Base-by-base conservation (phyloP, 495 filamentous ascomycete species). In the Aspergillus taichungensis region DNA sequence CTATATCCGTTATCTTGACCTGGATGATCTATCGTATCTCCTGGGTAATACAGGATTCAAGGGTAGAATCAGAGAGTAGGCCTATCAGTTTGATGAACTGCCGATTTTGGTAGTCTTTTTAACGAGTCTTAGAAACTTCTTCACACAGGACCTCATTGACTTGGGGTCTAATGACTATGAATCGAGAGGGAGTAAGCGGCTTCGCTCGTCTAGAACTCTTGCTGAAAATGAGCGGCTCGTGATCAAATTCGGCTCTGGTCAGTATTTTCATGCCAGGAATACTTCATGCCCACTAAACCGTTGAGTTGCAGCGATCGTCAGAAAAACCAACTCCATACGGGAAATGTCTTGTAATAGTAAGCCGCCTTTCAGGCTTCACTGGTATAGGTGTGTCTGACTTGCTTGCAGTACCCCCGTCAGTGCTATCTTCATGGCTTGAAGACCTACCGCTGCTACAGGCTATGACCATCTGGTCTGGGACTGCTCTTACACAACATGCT, bases 1-100 rank as follows among this genome's bases (percentile, higher is more conserved):
- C 30, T 87, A 83, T 59, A 74, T 88, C 36, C 77, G 76, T 28
- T 56, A 67, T 14, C 62, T 91, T 27, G 74, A 82, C 51, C 66
- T 87, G 1, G 61, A 75, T 46, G 79, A 81, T 49, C 67, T 89
- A 4, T 50, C 64, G 31, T 55, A 76, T 13, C 68, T 85, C 12
- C 67, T 88, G 8, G 67, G 74, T 2, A 74, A 83, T 46, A 48
- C 72, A 4, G 59, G 47, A 14, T 73, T 73, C 39, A 59, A 61
- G 24, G 52, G 58, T 12, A 46, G 55, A 27, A 56, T 73, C 13
- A 51, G 57, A 14, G 57, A 73, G 69, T 68, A 66, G 37, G 51
- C 42, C 42, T 37, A 45, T 27, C 37, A 12, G 34, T 13, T 34
- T 29, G 11, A n/a, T 18, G 18, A 24, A 9, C 14, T 47, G 24